These are phyloP conservation scores for Camelina neglecta DNA, from an alignment of 345 rosid species.

Conservation along the genomic window DNA sequence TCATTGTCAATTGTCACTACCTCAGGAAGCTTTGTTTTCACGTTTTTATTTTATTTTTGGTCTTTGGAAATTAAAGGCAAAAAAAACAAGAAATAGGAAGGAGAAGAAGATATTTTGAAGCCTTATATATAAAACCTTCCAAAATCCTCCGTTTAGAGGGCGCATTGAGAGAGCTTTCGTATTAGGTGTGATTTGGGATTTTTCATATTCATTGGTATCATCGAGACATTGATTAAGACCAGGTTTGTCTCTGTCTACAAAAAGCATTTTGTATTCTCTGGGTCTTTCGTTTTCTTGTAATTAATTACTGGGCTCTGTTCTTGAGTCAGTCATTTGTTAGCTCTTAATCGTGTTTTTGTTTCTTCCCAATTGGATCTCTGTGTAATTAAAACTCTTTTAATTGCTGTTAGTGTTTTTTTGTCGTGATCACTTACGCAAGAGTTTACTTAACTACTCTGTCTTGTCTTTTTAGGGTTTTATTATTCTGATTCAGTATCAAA, in stretches of 20 bases:
- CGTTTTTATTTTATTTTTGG: neutral
- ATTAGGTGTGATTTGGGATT: neutral
- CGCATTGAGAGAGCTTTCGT: constrained; percentile 2
- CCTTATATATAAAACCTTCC: neutral
- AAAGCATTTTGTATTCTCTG: neutral
- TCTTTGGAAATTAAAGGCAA: neutral
- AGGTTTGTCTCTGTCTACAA: constrained; percentile 24
- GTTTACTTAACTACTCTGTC: neutral
- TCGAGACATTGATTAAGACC: constrained; percentile 15
- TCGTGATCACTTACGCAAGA: constrained; percentile 1
- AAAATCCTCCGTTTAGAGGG: neutral
- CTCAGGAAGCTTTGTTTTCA: constrained; percentile 18
- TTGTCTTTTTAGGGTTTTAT: neutral
- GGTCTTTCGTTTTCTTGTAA: neutral
- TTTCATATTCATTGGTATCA: constrained; percentile 1
- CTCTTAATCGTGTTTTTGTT: constrained; percentile 9
- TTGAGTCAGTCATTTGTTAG: neutral
- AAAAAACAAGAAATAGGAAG: neutral
- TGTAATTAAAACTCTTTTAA: neutral
- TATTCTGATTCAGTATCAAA: neutral
- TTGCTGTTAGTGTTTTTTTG: neutral
- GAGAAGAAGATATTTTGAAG: neutral
- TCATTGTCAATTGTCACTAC: constrained; percentile 27
- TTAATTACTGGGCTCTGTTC: neutral
- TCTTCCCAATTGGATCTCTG: neutral